These are phyloP conservation scores for Cenchrus fungigraminus DNA, from an alignment of 176 grass and related monocot genomes.

Conservation along the genomic window DNA sequence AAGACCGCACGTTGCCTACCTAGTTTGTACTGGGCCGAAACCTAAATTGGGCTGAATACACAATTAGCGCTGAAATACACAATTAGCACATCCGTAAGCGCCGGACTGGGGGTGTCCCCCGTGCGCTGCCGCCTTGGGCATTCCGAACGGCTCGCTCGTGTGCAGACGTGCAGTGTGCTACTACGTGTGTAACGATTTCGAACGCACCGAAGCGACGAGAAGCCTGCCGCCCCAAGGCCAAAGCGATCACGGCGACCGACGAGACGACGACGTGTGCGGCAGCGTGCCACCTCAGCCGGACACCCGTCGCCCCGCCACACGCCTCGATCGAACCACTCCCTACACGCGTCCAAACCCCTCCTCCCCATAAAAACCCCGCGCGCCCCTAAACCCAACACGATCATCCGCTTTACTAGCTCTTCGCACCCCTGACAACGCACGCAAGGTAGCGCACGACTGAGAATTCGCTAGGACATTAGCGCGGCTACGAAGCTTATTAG, in stretches of 20 bases:
- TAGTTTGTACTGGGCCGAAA: too few species aligned
- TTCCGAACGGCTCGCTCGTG: not conserved
- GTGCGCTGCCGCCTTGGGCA: not conserved
- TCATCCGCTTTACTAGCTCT: not conserved
- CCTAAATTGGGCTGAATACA: too few species aligned
- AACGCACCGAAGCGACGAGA: conserved; percentile 30
- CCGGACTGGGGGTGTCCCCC: too few species aligned
- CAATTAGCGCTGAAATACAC: too few species aligned
- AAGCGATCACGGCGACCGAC: conserved; percentile 27
- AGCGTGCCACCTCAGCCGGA: conserved; percentile 50
- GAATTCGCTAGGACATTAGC: not conserved
- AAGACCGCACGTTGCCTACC: too few species aligned
- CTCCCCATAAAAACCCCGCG: conserved; percentile 26
- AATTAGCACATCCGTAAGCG: too few species aligned
- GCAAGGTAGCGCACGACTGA: not conserved
- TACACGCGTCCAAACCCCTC: conserved; percentile 52
- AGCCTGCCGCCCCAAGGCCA: not conserved
- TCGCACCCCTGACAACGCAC: not conserved
- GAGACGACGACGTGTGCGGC: conserved; percentile 27
- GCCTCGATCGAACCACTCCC: not conserved
- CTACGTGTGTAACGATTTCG: not conserved
- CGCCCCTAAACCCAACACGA: not conserved
- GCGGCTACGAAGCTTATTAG: not conserved
- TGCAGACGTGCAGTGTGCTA: too few species aligned
- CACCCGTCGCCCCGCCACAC: conserved; percentile 53